Percentiles rank a stretch among this genome's conserved stretches.
Conservation (phyloP, 805 yeast genomes). For the Wickerhamiella nectarea region DNA sequence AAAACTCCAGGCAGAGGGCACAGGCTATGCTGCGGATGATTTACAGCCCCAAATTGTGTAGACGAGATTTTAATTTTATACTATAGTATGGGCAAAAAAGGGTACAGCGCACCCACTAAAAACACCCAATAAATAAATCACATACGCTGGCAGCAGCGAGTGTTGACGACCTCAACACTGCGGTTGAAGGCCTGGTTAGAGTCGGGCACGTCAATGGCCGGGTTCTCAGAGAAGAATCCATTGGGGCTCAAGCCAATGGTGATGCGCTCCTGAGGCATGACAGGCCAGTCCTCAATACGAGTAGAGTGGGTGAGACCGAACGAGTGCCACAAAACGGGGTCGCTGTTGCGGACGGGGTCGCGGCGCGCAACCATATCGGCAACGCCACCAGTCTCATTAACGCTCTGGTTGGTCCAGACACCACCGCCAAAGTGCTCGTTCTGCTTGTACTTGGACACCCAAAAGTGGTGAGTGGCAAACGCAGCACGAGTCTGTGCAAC, state of each 20-base stretch:
- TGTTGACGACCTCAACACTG: conserved; percentile 29
- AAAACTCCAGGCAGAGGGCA: too few species aligned
- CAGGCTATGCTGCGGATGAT: too few species aligned
- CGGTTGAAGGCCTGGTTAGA: conserved; percentile 56
- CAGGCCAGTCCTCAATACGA: conserved; percentile 76
- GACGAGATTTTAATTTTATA: neutral
- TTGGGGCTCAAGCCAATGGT: conserved; percentile 51
- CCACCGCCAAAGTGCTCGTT: conserved; percentile 68
- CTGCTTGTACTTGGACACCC: conserved; percentile 70
- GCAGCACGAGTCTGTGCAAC: conserved; percentile 57
- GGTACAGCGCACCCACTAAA: neutral
- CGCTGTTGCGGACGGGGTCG: conserved; percentile 59
- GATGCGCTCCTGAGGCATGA: conserved; percentile 73
- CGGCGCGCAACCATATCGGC: conserved; percentile 20
- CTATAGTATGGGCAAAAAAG: neutral
- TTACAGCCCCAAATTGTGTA: too few species aligned
- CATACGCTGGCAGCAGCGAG: conserved; percentile 19
- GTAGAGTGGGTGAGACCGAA: conserved; percentile 73
- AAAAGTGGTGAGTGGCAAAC: conserved; percentile 61
- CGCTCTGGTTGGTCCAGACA: conserved; percentile 73
- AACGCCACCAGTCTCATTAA: conserved; percentile 39
- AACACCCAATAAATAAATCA: conserved; percentile 2
- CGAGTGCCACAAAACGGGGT: conserved; percentile 69
- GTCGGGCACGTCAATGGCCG: conserved; percentile 65
- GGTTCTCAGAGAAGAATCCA: conserved; percentile 67